These are phyloP conservation scores for Brassica nigra DNA, from an alignment of 345 rosid genomes.

Conservation along the genomic window DNA sequence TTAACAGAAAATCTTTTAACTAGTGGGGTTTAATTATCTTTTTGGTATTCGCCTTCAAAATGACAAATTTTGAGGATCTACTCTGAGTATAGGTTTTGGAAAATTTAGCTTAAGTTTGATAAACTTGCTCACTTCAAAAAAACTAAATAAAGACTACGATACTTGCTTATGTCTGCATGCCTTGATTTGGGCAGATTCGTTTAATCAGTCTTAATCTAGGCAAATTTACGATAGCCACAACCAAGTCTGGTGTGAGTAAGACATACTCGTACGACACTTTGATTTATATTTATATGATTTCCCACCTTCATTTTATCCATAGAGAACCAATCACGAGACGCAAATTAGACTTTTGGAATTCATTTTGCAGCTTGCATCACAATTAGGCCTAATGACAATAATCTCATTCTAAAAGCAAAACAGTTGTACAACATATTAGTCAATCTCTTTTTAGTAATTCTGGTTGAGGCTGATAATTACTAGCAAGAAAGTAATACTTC, in stretches of 20 bases:
- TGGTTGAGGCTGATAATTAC: conserved; percentile 10
- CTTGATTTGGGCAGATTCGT: neutral
- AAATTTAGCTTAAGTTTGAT: neutral
- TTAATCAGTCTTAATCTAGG: neutral
- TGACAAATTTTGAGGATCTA: neutral
- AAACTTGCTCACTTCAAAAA: neutral
- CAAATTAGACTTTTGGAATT: neutral
- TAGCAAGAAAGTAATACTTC: neutral
- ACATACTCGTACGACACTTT: neutral
- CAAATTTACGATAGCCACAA: neutral
- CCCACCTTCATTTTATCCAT: neutral
- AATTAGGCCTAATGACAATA: neutral
- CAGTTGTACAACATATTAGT: conserved; percentile 1
- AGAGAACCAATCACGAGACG: neutral
- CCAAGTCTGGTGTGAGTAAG: neutral
- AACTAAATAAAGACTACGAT: neutral
- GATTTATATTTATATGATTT: neutral
- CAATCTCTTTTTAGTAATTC: neutral
- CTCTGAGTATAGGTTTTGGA: neutral
- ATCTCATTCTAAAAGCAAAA: neutral
- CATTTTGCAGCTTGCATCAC: neutral
- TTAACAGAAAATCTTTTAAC: neutral
- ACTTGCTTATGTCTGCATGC: neutral
- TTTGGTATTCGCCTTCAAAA: neutral
- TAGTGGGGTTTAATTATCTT: neutral